These are phyloP conservation scores for Gremmenia infestans DNA, from an alignment of 2,329 filamentous ascomycete genomes.

Conservation along the genomic window DNA sequence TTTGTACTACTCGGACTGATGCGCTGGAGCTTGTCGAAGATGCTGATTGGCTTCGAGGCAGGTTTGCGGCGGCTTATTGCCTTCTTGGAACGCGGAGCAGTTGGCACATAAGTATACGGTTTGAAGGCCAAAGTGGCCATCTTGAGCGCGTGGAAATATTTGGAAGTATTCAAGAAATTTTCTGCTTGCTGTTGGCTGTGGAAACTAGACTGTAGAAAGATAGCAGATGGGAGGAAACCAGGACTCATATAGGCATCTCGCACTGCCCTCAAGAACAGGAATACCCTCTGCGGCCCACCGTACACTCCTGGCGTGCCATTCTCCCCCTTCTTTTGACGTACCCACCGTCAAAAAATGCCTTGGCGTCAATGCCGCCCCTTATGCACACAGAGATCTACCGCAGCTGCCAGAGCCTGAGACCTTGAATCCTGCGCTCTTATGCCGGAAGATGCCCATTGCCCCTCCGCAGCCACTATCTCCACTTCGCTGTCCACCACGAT, in stretches of 20 bases:
- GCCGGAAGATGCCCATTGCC: conserved; percentile 9
- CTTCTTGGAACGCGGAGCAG: conserved; percentile 17
- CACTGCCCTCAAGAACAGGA: conserved; percentile 11
- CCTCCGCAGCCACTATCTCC: conserved; percentile 9
- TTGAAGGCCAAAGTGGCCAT: conserved; percentile 18
- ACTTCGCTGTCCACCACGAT: conserved; percentile 16
- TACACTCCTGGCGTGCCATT: conserved; percentile 5
- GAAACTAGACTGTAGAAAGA: conserved; percentile 9
- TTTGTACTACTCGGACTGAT: conserved; percentile 8
- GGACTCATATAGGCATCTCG: conserved; percentile 8
- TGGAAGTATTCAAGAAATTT: conserved; percentile 16
- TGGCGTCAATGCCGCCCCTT: conserved; percentile 10
- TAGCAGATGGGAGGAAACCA: conserved; percentile 3
- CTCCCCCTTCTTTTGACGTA: neutral
- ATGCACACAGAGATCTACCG: conserved; percentile 6
- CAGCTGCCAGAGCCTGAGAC: conserved; percentile 11
- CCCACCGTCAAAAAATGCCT: conserved; percentile 11
- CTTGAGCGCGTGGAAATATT: conserved; percentile 15
- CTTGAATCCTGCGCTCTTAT: conserved; percentile 17
- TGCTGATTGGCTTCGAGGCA: conserved; percentile 12
- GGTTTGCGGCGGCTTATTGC: conserved; percentile 8
- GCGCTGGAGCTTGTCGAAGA: conserved; percentile 12
- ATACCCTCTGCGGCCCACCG: conserved; percentile 4
- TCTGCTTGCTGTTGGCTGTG: conserved; percentile 12
- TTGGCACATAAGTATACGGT: conserved; percentile 19